Evolutionary conservation across 2,329 filamentous ascomycete genomes (phyloP).

Genomic region (Arthrobotrys iridis): DNA sequence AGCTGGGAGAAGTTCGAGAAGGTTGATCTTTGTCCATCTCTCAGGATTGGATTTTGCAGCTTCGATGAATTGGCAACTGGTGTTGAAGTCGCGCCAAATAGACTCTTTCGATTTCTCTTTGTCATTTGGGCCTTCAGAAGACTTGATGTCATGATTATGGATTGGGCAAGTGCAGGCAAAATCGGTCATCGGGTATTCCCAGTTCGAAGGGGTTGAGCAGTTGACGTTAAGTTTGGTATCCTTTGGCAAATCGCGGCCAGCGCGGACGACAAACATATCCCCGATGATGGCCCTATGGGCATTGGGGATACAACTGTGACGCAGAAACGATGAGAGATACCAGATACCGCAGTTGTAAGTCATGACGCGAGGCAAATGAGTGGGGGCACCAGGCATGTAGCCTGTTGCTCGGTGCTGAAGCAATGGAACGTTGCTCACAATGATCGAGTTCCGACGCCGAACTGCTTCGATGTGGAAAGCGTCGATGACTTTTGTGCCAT

Average conservation of each 20-base stretch:
- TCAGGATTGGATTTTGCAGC: slow-evolving; percentile 7
- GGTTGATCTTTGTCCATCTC: slow-evolving; percentile 29
- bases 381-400: neutral
- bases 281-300: slow-evolving; percentile 42
- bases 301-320: slow-evolving; percentile 43
- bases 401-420: neutral
- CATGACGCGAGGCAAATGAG: neutral
- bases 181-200: slow-evolving; percentile 30
- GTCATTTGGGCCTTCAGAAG: neutral
- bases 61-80: slow-evolving; percentile 21
- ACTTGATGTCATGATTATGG: slow-evolving; percentile 21
- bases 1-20: neutral
- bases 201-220: slow-evolving; percentile 28
- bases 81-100: slow-evolving; percentile 32
- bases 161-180: slow-evolving; percentile 39
- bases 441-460: slow-evolving; percentile 18
- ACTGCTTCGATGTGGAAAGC: slow-evolving; percentile 44
- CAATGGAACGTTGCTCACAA: slow-evolving; percentile 25
- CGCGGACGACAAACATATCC: slow-evolving; percentile 43
- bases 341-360: slow-evolving; percentile 35
- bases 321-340: slow-evolving; percentile 45
- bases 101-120: neutral
- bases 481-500: slow-evolving; percentile 30
- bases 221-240: slow-evolving; percentile 37
- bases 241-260: slow-evolving; percentile 36